Percentiles rank a stretch among this genome's conserved stretches.
Conservation (phyloP, 1,284 basidiomycete species). For the Bondarzewia mesenterica region DNA sequence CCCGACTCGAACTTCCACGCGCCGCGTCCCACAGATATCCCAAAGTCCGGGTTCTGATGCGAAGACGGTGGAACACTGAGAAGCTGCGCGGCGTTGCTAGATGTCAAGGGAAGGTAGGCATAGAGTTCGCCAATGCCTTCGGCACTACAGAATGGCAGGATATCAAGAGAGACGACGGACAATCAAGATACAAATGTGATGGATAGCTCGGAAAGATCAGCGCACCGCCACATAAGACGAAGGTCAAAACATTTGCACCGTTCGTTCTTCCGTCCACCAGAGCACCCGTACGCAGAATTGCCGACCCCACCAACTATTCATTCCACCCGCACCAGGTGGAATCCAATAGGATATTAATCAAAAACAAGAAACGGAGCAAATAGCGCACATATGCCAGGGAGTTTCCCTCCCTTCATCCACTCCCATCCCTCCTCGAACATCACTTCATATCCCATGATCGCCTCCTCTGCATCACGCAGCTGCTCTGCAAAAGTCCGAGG, state of each 20-base stretch:
- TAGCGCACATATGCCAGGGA: conserved; percentile 52
- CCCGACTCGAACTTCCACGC: conserved; percentile 37
- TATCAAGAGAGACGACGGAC: background rate
- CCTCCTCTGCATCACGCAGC: conserved; percentile 32
- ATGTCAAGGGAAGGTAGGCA: conserved; percentile 44
- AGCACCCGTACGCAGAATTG: conserved; percentile 48
- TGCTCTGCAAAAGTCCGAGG: conserved; percentile 31
- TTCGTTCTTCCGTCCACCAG: conserved; percentile 47
- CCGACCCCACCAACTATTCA: conserved; percentile 46
- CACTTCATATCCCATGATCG: conserved; percentile 48
- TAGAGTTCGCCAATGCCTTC: conserved; percentile 47
- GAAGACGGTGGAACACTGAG: conserved; percentile 42
- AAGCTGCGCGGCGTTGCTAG: conserved; percentile 33
- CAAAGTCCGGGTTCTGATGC: conserved; percentile 44
- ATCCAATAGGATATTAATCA: background rate
- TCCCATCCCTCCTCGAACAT: conserved; percentile 50
- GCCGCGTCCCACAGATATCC: conserved; percentile 52
- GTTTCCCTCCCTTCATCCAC: conserved; percentile 57
- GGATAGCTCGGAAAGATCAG: background rate
- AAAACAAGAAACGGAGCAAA: background rate
- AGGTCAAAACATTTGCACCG: conserved; percentile 54
- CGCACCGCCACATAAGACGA: conserved; percentile 59
- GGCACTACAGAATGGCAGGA: conserved; percentile 21
- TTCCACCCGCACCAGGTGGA: background rate
- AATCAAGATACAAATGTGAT: background rate